Base-by-base conservation (phyloP, 371 early-diverging fungal genomes). In the Mucor irregularis region DNA sequence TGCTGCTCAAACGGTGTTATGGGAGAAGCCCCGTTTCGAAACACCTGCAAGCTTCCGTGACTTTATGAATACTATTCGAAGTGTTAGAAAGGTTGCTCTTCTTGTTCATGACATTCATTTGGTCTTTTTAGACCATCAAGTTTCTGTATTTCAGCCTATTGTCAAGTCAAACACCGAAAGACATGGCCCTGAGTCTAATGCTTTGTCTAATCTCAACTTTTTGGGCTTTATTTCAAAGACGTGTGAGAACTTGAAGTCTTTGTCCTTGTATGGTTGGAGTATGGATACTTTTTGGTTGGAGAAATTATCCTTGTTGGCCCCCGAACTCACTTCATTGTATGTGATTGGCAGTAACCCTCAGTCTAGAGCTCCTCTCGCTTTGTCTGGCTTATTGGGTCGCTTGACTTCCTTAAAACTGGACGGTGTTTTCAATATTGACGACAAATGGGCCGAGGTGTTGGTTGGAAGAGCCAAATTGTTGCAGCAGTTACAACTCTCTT, bases 201-300 rank as follows among this genome's bases (percentile, higher is more conserved):
- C 39, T 1, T 55, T 80, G 1, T 33, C 59, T 5, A 45, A 62
- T 17, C 59, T 64, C 0, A 16, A 54, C 0, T 17, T 73, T 5
- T 62, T 71, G 1, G 19, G 53, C 2, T 10, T 40, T 10, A 31
- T 76, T 11, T 56, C 51, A 7, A 57, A 50, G 8, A 47, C 49
- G 0, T 79, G 80, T 47, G 76, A 79, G 28, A 63, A 67, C 1
- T 25, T 76, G 4, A 49, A 47, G n/a, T 28, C 40, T 2, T 28
- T 76, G 6, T 58, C 64, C 8, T 61, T 74, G 13, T 80, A 80
- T 49, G 80, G 80, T 3, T 73, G 72, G 70, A 16, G 52, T 0
- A 13, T 80, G 0, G 33, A 61, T 0, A 51, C 65, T 4, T 7
- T 9, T 5, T 38, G 64, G 14, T 39, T 76, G 11, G 72, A 75